Base-by-base conservation (phyloP, 2,329 filamentous ascomycete genomes). In the Epichloe glyceriae region DNA sequence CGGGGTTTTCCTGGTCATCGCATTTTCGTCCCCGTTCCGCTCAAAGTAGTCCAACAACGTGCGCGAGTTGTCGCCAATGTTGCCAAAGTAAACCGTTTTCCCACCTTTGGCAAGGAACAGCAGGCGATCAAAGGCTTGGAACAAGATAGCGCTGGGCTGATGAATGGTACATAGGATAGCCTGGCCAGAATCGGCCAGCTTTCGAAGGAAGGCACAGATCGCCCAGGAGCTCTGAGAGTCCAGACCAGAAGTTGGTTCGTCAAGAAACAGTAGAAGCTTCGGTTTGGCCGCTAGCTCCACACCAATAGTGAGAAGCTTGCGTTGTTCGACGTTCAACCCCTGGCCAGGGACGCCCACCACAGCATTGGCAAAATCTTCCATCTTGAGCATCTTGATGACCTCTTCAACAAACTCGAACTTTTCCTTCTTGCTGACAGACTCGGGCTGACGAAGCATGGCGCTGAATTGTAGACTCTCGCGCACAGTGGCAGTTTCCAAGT, bases 21-120 rank as follows among this genome's bases (percentile, higher is more conserved):
- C 84, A 85, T 44, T 69, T 65, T 3, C 77, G 70, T 1, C 82
- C 4, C 84, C 85, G 50, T 85, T 77, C 11, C 64, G 59, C 60
- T 83, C 78, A 52, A 90, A 89, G 63, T 85, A 85, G 40, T 71
- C 67, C 1, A 79, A 71, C 47, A 86, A 64, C 0, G 69, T 78
- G 3, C 67, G 66, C 0, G 80, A 82, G 55, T 81, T 74, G 0
- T 74, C 58, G 0, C 83, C 83, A 40, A 86, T 79, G 2, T 83
- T 72, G 7, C 82, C 83, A 62, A 85, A 85, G 59, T 86, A 86
- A 1, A 85, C 80, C 0, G 80, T 85, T 60, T 73, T 79, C 1
- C 82, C 83, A 38, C 82, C 82, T 51, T 70, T 74, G 8, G 80
- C 79, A 3, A 86, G 71, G 64, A 86, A 81, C 0, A 85, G 67